Percentiles rank a stretch among this genome's conserved stretches.
phyloP scores from a whole-genome alignment of 495 filamentous ascomycete species.

The Xylaria sp. region DNA sequence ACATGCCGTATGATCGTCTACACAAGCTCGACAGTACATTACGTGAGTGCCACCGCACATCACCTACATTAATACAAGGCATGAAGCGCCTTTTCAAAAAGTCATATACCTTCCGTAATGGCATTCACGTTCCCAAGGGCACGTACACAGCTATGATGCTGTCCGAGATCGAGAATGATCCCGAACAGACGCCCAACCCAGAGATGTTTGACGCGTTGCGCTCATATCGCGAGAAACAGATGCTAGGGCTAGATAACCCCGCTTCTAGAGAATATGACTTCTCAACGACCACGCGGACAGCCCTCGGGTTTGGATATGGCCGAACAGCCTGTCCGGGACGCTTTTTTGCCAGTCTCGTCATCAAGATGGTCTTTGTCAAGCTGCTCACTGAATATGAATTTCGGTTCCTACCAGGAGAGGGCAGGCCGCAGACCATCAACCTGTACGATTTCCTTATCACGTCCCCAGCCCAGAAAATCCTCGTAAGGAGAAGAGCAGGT shows the following conservation, averaged over 20 bases:
- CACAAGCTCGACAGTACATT: constrained; percentile 29
- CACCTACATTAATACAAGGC: constrained; percentile 6
- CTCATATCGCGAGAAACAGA: constrained; percentile 26
- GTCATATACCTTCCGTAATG: constrained; percentile 25
- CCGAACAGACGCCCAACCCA: constrained; percentile 25
- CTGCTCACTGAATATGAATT: constrained; percentile 33
- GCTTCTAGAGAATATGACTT: constrained; percentile 22
- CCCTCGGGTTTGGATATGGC: constrained; percentile 38
- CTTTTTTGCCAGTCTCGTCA: constrained; percentile 30
- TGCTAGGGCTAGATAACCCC: neutral
- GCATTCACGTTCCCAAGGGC: constrained; percentile 27
- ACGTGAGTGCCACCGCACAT: constrained; percentile 26
- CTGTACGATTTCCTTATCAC: constrained; percentile 23
- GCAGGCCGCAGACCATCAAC: constrained; percentile 21
- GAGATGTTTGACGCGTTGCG: constrained; percentile 35
- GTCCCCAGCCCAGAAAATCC: neutral
- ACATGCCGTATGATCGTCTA: constrained; percentile 14
- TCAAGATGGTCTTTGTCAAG: constrained; percentile 39
- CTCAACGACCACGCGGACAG: constrained; percentile 2
- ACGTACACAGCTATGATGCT: constrained; percentile 27
- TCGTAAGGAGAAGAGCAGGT: neutral
- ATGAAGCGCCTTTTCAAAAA: constrained; percentile 27
- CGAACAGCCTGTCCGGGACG: constrained; percentile 36
- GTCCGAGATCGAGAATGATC: constrained; percentile 33
- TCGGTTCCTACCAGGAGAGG: constrained; percentile 25